These are phyloP conservation scores for Backusella mclennaniae DNA, from an alignment of 192 early-diverging fungal species.

Conservation along the genomic window DNA sequence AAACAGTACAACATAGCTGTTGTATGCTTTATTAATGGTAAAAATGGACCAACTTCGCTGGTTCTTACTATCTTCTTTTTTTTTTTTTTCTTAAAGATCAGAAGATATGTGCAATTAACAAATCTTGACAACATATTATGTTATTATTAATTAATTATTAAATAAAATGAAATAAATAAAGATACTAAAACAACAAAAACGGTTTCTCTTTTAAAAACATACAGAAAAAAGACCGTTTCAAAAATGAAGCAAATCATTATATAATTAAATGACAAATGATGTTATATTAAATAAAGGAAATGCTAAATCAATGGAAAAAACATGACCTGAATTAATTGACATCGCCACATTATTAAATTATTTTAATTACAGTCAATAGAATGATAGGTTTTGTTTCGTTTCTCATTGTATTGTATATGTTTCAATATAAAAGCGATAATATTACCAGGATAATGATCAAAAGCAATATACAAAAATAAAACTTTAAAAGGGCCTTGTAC, in stretches of 20 bases:
- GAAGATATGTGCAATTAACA: background rate
- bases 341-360: background rate
- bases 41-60: background rate
- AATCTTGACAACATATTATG: background rate
- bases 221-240: background rate
- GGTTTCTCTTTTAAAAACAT: background rate
- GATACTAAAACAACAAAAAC: background rate
- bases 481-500: background rate
- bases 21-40: background rate
- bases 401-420: background rate
- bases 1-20: background rate
- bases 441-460: background rate
- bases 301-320: background rate
- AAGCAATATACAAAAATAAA: background rate
- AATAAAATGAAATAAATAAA: background rate
- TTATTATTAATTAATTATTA: background rate
- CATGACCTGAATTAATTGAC: background rate
- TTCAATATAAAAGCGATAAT: background rate
- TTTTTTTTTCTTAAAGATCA: background rate
- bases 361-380: background rate
- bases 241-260: background rate
- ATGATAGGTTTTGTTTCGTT: background rate
- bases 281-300: background rate
- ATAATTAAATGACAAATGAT: background rate
- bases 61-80: background rate